A percentile compares a stretch with the other conserved stretches of the same genome.
phyloP scores from a whole-genome alignment of 1,139 yeast genomes.

The Kodamaea ohmeri region DNA sequence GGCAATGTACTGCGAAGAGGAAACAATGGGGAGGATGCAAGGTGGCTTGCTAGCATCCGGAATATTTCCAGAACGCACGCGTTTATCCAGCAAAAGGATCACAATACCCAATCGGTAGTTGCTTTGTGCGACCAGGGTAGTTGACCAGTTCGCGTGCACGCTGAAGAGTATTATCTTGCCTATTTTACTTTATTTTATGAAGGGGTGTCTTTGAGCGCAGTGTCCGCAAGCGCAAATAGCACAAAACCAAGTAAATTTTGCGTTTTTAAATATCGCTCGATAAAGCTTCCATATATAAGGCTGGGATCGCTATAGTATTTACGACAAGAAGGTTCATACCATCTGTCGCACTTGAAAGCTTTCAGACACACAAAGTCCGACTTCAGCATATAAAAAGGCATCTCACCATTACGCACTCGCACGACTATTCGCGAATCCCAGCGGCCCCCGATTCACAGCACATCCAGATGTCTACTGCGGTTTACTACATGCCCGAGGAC shows the following conservation, averaged over 20 bases:
- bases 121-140: background rate
- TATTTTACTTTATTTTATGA: conserved; percentile 5
- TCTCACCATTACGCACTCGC: too few relatives aligned
- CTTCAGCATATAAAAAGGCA: background rate
- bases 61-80: background rate
- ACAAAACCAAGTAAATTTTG: conserved; percentile 1
- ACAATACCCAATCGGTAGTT: background rate
- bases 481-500: conserved; percentile 33
- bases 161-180: background rate
- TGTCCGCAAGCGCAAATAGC: conserved; percentile 3
- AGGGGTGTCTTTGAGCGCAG: conserved; percentile 2
- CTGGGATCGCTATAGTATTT: background rate
- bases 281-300: conserved; percentile 1
- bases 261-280: conserved; percentile 3
- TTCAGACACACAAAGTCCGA: too few relatives aligned
- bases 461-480: conserved; percentile 29
- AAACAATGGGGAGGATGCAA: background rate
- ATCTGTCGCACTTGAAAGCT: too few relatives aligned
- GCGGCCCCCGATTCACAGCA: too few relatives aligned
- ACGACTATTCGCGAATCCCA: too few relatives aligned
- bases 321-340: too few relatives aligned
- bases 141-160: background rate
- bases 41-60: background rate
- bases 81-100: background rate
- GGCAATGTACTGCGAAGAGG: background rate